Conservation (phyloP, 1,284 basidiomycete species). For the Anthracocystis walkeri region DNA sequence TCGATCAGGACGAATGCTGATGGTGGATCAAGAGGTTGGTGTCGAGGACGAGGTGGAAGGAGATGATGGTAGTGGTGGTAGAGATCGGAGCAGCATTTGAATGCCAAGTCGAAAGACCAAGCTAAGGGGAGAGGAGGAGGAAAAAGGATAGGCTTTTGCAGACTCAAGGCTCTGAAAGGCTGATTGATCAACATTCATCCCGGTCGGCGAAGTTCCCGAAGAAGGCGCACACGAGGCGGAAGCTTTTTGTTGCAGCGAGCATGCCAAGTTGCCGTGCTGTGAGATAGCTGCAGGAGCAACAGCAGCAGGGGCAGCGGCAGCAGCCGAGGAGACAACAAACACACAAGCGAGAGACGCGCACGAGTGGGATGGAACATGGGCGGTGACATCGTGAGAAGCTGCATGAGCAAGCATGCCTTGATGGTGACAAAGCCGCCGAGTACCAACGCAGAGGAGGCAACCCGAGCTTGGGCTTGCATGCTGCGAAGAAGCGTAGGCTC, state of each 20-base stretch:
- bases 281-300: too few relatives aligned
- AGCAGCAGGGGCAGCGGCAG: too few relatives aligned
- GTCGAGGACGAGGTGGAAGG: neutral
- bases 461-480: too few relatives aligned
- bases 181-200: constrained; percentile 4
- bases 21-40: neutral
- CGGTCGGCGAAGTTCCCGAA: constrained; percentile 38
- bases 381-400: too few relatives aligned
- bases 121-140: neutral
- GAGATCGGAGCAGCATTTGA: too few relatives aligned
- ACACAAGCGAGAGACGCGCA: too few relatives aligned
- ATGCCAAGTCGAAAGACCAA: neutral
- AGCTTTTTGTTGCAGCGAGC: constrained; percentile 13
- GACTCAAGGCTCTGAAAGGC: neutral
- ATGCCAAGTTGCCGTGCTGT: neutral
- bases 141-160: neutral
- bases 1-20: neutral
- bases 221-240: constrained; percentile 13
- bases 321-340: too few relatives aligned
- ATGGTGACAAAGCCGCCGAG: too few relatives aligned
- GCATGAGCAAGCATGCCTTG: too few relatives aligned
- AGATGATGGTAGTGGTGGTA: neutral
- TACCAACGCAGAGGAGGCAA: too few relatives aligned
- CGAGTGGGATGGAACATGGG: too few relatives aligned
- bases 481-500: too few relatives aligned